These are phyloP conservation scores for Akanthomyces muscarius DNA, from an alignment of 2,329 filamentous ascomycete genomes.

Conservation along the genomic window DNA sequence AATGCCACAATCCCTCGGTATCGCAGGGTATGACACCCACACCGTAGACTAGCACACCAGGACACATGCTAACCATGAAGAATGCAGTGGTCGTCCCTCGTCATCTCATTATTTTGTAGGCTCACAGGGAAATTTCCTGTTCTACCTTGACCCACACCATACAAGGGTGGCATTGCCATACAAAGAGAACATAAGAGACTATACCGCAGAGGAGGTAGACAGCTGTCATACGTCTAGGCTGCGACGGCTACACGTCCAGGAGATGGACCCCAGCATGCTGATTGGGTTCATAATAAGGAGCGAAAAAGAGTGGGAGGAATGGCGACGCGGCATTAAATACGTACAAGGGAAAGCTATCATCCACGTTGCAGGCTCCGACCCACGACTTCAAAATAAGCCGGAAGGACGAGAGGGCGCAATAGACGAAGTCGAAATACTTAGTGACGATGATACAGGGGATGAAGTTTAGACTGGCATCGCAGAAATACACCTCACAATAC, in stretches of 20 bases:
- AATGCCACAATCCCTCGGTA: conserved; percentile 89
- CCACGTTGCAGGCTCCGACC: conserved; percentile 71
- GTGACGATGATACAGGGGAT: conserved; percentile 55
- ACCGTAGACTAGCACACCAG: conserved; percentile 6
- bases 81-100: conserved; percentile 75
- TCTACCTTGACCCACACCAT: conserved; percentile 92
- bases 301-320: conserved; percentile 77
- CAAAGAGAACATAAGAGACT: conserved; percentile 51
- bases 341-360: conserved; percentile 81
- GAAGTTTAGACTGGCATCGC: background rate
- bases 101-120: conserved; percentile 68
- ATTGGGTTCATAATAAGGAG: conserved; percentile 85
- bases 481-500: background rate
- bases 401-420: conserved; percentile 68
- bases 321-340: conserved; percentile 71
- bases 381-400: conserved; percentile 47
- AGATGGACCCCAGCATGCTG: conserved; percentile 98
- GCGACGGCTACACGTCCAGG: conserved; percentile 74
- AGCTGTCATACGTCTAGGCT: conserved; percentile 86
- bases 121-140: conserved; percentile 68
- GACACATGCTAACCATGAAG: background rate
- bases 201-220: conserved; percentile 68
- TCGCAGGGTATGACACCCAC: conserved; percentile 68
- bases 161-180: conserved; percentile 72
- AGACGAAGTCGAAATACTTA: conserved; percentile 85